Percentiles rank a stretch among this genome's conserved stretches.
These are phyloP conservation scores for Nissolia schottii DNA, from an alignment of 306 rosid genomes.

Conservation along the genomic window DNA sequence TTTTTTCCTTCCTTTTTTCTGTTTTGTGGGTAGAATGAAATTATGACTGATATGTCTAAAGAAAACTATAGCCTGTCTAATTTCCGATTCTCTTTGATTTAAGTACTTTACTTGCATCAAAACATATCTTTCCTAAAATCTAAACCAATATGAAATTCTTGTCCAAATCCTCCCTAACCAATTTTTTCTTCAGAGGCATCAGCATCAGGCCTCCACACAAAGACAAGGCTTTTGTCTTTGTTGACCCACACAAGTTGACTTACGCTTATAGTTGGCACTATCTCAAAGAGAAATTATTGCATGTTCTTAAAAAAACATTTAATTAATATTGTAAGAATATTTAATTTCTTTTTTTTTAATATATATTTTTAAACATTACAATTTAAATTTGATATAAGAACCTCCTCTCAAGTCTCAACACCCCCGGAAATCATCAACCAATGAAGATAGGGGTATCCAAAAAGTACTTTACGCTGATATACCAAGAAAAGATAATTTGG, in stretches of 20 bases:
- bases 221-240: neutral
- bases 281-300: no score
- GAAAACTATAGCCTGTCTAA: neutral
- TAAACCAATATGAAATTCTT: neutral
- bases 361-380: no score
- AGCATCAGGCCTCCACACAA: neutral
- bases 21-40: neutral
- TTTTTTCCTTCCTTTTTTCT: no score
- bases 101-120: no score
- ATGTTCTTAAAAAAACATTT: no score
- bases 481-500: neutral
- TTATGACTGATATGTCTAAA: neutral
- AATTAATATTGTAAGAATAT: no score
- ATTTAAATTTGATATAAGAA: no score
- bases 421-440: neutral
- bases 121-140: neutral
- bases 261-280: neutral
- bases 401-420: no score
- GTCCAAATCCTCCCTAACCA: neutral
- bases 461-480: neutral
- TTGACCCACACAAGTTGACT: constrained; percentile 17
- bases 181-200: neutral
- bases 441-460: no score
- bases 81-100: neutral
- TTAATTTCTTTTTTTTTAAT: no score